phyloP scores from a whole-genome alignment of 345 rosid species.

The Eucalyptus victrix region DNA sequence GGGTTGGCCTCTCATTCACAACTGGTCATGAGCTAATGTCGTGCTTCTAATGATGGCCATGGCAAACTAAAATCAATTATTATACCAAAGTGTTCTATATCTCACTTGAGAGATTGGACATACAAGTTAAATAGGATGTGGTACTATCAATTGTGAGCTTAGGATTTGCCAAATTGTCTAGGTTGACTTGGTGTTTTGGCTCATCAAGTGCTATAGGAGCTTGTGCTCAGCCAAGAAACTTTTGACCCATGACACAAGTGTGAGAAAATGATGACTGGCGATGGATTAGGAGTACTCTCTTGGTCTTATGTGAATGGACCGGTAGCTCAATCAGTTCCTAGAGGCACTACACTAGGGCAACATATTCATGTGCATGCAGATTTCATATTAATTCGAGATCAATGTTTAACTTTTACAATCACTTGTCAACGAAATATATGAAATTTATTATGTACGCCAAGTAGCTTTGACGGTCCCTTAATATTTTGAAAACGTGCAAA shows the following conservation, averaged over 20 bases:
- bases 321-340: not conserved
- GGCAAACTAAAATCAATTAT: not conserved
- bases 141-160: not conserved
- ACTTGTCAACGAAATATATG: too few relatives aligned
- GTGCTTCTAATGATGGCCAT: not conserved
- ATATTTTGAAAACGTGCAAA: too few relatives aligned
- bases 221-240: not conserved
- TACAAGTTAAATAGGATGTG: not conserved
- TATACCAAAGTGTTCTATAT: not conserved
- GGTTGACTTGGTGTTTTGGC: not conserved
- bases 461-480: too few relatives aligned
- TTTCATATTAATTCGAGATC: not conserved
- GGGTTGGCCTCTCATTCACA: not conserved
- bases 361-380: not conserved
- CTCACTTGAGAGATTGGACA: not conserved
- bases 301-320: not conserved
- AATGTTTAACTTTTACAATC: not conserved
- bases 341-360: not conserved
- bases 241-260: not conserved
- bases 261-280: not conserved
- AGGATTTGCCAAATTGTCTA: not conserved
- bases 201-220: not conserved
- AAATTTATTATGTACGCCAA: too few relatives aligned
- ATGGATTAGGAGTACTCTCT: not conserved
- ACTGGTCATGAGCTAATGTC: not conserved